phyloP scores from a whole-genome alignment of 768 basidiomycete species.

The Suillus tomentosus region DNA sequence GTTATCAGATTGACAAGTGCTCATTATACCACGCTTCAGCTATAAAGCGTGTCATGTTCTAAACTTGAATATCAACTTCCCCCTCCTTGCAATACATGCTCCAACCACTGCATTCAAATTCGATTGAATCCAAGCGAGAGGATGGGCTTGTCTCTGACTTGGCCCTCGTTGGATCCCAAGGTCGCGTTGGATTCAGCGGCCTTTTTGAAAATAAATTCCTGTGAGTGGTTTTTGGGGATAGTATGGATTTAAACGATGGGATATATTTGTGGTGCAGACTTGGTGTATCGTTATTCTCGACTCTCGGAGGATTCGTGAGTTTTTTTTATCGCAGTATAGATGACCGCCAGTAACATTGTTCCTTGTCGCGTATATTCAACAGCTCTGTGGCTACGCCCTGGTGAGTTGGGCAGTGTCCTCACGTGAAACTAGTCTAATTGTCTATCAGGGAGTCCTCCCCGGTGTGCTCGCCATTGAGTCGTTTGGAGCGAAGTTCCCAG shows the following conservation, averaged over 20 bases:
- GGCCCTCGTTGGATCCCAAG: slow-evolving; percentile 21
- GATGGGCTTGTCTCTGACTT: slow-evolving; percentile 7
- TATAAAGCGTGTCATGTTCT: neutral
- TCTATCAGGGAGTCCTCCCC: slow-evolving; percentile 31
- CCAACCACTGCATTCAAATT: neutral
- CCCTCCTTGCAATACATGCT: neutral
- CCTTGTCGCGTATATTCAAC: neutral
- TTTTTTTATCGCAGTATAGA: slow-evolving; percentile 7
- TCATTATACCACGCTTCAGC: neutral
- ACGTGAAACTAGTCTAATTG: neutral
- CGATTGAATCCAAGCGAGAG: neutral
- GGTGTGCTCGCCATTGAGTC: slow-evolving; percentile 37
- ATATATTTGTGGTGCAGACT: slow-evolving; percentile 20
- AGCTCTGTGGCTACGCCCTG: slow-evolving; percentile 38
- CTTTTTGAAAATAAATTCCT: slow-evolving; percentile 31
- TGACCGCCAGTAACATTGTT: neutral
- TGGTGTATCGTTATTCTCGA: slow-evolving; percentile 34
- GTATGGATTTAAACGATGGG: neutral
- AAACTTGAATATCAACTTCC: neutral
- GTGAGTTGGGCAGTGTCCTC: slow-evolving; percentile 9
- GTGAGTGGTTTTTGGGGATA: slow-evolving; percentile 19
- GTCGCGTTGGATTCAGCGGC: slow-evolving; percentile 27
- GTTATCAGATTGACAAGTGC: neutral
- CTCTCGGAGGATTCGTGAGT: slow-evolving; percentile 35
- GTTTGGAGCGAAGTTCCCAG: slow-evolving; percentile 35